These are phyloP conservation scores for Fusarium staphyleae DNA, from an alignment of 2,329 filamentous ascomycete species.

Conservation along the genomic window DNA sequence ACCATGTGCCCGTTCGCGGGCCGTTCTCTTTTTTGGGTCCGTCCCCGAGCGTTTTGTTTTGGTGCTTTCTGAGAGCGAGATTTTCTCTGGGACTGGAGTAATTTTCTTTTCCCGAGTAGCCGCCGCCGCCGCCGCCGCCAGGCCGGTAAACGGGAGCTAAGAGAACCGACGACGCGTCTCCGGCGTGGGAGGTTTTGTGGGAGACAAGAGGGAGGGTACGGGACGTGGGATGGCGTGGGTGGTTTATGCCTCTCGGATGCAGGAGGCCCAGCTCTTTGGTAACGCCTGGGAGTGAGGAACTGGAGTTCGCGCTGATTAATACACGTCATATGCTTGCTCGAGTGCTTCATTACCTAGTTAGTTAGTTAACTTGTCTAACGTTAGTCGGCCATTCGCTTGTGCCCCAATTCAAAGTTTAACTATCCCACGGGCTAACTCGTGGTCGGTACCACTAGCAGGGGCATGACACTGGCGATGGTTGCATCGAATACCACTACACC, in stretches of 20 bases:
- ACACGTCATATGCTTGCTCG: not conserved
- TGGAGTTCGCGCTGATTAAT: not conserved
- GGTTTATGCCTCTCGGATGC: not conserved
- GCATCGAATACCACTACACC: no score
- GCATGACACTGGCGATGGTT: no score
- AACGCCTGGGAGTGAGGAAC: not conserved
- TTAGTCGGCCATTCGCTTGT: not conserved
- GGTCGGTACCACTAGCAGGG: no score
- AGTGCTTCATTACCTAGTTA: constrained; percentile 1
- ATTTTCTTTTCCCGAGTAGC: not conserved
- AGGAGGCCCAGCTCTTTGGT: not conserved
- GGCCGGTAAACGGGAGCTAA: constrained; percentile 4
- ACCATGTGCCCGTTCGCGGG: not conserved
- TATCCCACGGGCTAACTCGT: not conserved
- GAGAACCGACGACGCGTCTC: not conserved
- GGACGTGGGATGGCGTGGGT: not conserved
- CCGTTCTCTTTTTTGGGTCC: constrained; percentile 1
- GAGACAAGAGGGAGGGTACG: not conserved
- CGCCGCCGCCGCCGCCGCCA: not conserved
- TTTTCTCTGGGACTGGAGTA: not conserved
- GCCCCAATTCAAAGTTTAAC: constrained; percentile 17
- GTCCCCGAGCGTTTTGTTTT: constrained; percentile 3
- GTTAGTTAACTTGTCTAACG: no score
- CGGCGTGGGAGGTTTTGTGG: not conserved
- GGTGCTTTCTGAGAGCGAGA: not conserved